Evolutionary conservation across 768 basidiomycete species (phyloP).

Genomic region (Boletus tomentosulus): DNA sequence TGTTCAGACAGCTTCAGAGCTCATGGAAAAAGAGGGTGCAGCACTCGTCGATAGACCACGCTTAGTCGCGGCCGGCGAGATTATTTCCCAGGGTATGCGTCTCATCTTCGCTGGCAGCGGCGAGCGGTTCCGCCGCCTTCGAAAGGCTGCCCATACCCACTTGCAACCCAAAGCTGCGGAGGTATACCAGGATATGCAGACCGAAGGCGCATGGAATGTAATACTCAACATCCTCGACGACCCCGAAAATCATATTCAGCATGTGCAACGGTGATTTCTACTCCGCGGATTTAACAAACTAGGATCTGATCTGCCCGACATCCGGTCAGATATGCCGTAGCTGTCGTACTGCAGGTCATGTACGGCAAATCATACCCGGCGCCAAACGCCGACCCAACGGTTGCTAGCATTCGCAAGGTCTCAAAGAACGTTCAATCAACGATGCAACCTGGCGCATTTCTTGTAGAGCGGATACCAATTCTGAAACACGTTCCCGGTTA

Average conservation of each 20-base stretch:
- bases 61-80: constrained; percentile 49
- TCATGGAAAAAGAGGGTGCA: constrained; percentile 59
- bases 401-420: constrained; percentile 15
- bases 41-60: constrained; percentile 46
- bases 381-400: constrained; percentile 11
- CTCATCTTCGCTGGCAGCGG: constrained; percentile 42
- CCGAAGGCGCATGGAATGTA: constrained; percentile 22
- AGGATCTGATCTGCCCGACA: background rate
- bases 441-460: constrained; percentile 43
- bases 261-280: constrained; percentile 9
- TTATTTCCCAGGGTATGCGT: constrained; percentile 52
- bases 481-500: constrained; percentile 49
- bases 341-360: constrained; percentile 20
- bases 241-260: constrained; percentile 7
- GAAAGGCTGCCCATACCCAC: constrained; percentile 49
- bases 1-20: constrained; percentile 47
- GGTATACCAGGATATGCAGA: constrained; percentile 43
- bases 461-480: constrained; percentile 48
- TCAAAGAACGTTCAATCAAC: constrained; percentile 25
- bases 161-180: constrained; percentile 46
- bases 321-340: constrained; percentile 18
- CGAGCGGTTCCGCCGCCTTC: constrained; percentile 53
- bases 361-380: constrained; percentile 27
- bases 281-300: background rate
- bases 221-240: constrained; percentile 20